These are phyloP conservation scores for Pseudocercospora crystallina DNA, from an alignment of 2,329 filamentous ascomycete species.

Conservation along the genomic window DNA sequence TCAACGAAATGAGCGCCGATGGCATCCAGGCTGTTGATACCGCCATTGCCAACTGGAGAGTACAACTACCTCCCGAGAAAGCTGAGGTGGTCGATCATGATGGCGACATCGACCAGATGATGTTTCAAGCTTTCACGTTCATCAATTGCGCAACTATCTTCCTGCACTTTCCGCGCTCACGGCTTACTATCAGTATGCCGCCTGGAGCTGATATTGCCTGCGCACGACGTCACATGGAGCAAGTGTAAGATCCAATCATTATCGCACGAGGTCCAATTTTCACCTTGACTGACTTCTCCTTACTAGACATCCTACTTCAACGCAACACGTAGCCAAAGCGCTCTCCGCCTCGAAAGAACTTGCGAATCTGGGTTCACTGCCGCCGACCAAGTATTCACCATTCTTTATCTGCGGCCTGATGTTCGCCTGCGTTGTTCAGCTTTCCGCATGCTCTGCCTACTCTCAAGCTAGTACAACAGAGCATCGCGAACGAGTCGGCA, in stretches of 20 bases:
- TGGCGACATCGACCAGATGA: slow-evolving; percentile 78
- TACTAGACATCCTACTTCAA: slow-evolving; percentile 42
- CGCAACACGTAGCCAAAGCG: slow-evolving; percentile 71
- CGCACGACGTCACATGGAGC: slow-evolving; percentile 46
- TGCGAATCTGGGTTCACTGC: slow-evolving; percentile 71
- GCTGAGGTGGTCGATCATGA: slow-evolving; percentile 66
- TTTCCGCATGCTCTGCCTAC: slow-evolving; percentile 70
- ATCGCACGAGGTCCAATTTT: no score
- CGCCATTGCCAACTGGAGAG: slow-evolving; percentile 70
- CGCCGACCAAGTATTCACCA: slow-evolving; percentile 72
- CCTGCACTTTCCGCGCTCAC: slow-evolving; percentile 76
- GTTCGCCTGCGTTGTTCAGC: slow-evolving; percentile 75
- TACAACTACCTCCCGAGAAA: slow-evolving; percentile 74
- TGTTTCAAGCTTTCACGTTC: slow-evolving; percentile 90
- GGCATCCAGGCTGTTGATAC: slow-evolving; percentile 59
- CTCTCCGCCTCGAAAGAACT: slow-evolving; percentile 77
- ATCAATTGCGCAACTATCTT: slow-evolving; percentile 64
- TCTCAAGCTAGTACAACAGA: slow-evolving; percentile 63
- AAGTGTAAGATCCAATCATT: slow-evolving; percentile 38
- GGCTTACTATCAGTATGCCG: slow-evolving; percentile 63
- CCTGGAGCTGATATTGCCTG: slow-evolving; percentile 48
- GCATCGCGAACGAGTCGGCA: slow-evolving; percentile 66
- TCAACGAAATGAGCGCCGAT: slow-evolving; percentile 35
- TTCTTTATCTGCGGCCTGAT: slow-evolving; percentile 82
- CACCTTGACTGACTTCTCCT: no score